Evolutionary conservation across 176 grass and related monocot species (phyloP).

Genomic region (Carex littledalei): DNA sequence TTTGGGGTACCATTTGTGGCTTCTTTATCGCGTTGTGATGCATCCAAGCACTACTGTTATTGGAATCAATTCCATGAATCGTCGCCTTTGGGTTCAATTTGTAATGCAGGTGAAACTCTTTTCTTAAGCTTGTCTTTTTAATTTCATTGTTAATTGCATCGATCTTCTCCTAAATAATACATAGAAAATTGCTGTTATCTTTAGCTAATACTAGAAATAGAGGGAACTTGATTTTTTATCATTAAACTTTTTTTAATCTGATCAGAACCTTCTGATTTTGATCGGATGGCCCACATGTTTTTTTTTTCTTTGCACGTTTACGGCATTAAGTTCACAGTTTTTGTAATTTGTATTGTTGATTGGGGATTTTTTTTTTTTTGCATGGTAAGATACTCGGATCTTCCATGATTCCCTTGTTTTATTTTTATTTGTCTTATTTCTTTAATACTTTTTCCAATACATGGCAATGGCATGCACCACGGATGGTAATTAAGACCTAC

Average conservation of each 20-base stretch:
- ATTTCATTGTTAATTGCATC: background rate
- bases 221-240: background rate
- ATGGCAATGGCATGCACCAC: background rate
- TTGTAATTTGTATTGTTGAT: background rate
- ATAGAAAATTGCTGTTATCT: background rate
- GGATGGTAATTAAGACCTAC: background rate
- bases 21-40: conserved; percentile 40
- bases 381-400: background rate
- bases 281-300: too few relatives aligned
- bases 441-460: background rate
- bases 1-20: conserved; percentile 63
- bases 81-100: conserved; percentile 63
- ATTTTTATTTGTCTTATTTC: background rate
- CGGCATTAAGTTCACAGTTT: background rate
- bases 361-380: background rate
- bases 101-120: conserved; percentile 45
- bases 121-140: background rate
- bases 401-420: background rate
- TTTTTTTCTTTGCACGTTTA: background rate
- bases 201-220: background rate
- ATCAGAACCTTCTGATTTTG: background rate
- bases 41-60: conserved; percentile 48
- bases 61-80: conserved; percentile 56
- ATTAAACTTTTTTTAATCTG: background rate
- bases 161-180: background rate